A percentile compares a stretch with the other conserved stretches of the same genome.
Conservation (phyloP, 2,329 filamentous ascomycete genomes). For the Ascochyta lentis region DNA sequence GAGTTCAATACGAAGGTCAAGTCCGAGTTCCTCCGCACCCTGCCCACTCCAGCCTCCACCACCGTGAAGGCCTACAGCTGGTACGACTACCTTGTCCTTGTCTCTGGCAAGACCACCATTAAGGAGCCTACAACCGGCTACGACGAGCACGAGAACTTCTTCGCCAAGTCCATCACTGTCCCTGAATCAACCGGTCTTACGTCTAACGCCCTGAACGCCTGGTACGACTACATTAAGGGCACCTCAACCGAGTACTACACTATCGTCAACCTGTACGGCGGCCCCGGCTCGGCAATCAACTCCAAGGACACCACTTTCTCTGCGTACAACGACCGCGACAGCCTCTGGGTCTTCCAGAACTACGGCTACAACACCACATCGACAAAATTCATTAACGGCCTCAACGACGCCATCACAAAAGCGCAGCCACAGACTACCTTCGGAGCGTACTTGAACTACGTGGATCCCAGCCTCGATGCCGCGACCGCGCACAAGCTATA, state of each 20-base stretch:
- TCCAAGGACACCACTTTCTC: constrained; percentile 42
- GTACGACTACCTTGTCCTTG: constrained; percentile 54
- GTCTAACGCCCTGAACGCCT: constrained; percentile 32
- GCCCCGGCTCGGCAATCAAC: constrained; percentile 47
- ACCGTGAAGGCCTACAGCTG: constrained; percentile 41
- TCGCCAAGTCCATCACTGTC: constrained; percentile 51
- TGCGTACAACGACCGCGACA: constrained; percentile 46
- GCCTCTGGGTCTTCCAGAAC: constrained; percentile 49
- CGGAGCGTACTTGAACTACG: constrained; percentile 63
- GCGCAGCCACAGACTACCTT: constrained; percentile 50
- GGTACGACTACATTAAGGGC: constrained; percentile 43
- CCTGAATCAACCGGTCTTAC: constrained; percentile 44
- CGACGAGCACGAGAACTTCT: constrained; percentile 49
- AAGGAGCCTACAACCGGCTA: constrained; percentile 43
- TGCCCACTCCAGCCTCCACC: constrained; percentile 34
- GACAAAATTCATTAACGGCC: constrained; percentile 51
- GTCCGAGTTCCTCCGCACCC: constrained; percentile 49
- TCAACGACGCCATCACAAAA: constrained; percentile 50
- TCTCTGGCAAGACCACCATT: constrained; percentile 38
- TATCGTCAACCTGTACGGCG: constrained; percentile 51
- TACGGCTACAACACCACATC: constrained; percentile 36
- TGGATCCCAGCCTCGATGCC: constrained; percentile 57
- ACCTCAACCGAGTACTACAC: constrained; percentile 39
- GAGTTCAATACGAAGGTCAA: constrained; percentile 50
- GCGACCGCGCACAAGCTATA: constrained; percentile 59